These are phyloP conservation scores for Sphaerosporella brunnea DNA, from an alignment of 495 filamentous ascomycete species.

Conservation along the genomic window DNA sequence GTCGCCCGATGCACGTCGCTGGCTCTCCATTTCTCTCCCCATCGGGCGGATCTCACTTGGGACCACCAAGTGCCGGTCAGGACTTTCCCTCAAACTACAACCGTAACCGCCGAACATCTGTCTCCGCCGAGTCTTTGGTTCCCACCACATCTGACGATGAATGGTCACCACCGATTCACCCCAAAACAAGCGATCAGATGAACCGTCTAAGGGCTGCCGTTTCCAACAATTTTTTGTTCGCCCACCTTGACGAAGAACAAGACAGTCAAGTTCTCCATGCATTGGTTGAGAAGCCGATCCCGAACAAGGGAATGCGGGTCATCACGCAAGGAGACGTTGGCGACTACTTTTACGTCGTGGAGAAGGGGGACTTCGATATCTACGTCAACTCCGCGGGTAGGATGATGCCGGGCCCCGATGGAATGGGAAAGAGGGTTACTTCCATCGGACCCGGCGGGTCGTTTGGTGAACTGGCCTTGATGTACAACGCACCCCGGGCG, in stretches of 20 bases:
- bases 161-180: conserved; percentile 73
- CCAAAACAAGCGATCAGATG: conserved; percentile 67
- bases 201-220: conserved; percentile 64
- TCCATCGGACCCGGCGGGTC: conserved; percentile 72
- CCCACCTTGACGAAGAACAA: conserved; percentile 84
- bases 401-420: conserved; percentile 63
- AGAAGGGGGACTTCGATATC: conserved; percentile 77
- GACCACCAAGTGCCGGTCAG: conserved; percentile 9
- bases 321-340: conserved; percentile 91
- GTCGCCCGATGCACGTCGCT: neutral
- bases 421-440: conserved; percentile 70
- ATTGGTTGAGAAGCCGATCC: conserved; percentile 84
- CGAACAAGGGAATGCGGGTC: conserved; percentile 68
- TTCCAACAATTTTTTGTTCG: conserved; percentile 81
- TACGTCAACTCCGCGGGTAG: conserved; percentile 69
- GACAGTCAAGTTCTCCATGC: conserved; percentile 72
- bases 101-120: conserved; percentile 80
- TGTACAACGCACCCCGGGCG: conserved; percentile 98
- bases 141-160: conserved; percentile 68
- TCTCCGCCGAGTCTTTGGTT: conserved; percentile 90
- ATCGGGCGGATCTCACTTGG: conserved; percentile 1
- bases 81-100: conserved; percentile 88
- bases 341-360: conserved; percentile 95
- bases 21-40: conserved; percentile 8
- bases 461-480: conserved; percentile 93